Conservation (phyloP, 345 rosid genomes). For the Trapa incisa region DNA sequence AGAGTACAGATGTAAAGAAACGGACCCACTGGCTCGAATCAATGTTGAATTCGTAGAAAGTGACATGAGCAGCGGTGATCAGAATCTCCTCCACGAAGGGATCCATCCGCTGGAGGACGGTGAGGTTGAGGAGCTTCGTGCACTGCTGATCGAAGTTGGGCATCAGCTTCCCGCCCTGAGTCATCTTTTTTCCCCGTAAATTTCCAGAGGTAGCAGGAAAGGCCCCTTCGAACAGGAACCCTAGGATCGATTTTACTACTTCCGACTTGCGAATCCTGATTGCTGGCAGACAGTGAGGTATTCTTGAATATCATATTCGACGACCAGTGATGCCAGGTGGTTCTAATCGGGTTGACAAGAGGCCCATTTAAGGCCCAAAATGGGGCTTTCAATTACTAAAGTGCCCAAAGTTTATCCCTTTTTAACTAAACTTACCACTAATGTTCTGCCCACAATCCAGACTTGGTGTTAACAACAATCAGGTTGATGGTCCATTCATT, state of each 20-base stretch:
- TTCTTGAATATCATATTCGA: too few species aligned
- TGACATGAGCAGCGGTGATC: constrained; percentile 90
- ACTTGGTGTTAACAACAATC: background rate
- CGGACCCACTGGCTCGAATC: constrained; percentile 78
- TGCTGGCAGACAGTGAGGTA: background rate
- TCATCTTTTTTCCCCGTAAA: constrained; percentile 21
- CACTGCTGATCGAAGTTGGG: constrained; percentile 83
- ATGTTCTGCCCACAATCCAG: too few species aligned
- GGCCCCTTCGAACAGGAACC: background rate
- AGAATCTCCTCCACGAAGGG: constrained; percentile 81
- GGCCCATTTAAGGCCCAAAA: background rate
- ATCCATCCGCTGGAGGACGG: constrained; percentile 86
- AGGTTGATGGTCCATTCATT: constrained; percentile 3
- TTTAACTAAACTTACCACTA: too few species aligned
- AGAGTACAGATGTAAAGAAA: background rate
- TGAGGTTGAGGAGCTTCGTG: constrained; percentile 78
- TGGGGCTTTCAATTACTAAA: too few species aligned
- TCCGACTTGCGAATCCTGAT: too few species aligned
- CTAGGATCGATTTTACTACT: background rate
- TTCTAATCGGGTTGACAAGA: background rate
- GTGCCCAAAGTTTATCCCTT: too few species aligned
- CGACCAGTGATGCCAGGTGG: too few species aligned
- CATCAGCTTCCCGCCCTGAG: constrained; percentile 78
- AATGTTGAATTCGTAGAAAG: constrained; percentile 86
- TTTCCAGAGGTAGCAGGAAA: background rate